Percentiles rank a stretch among this genome's conserved stretches.
These are phyloP conservation scores for Limonium bicolor DNA, from an alignment of 148 eudicot genomes.

Conservation along the genomic window DNA sequence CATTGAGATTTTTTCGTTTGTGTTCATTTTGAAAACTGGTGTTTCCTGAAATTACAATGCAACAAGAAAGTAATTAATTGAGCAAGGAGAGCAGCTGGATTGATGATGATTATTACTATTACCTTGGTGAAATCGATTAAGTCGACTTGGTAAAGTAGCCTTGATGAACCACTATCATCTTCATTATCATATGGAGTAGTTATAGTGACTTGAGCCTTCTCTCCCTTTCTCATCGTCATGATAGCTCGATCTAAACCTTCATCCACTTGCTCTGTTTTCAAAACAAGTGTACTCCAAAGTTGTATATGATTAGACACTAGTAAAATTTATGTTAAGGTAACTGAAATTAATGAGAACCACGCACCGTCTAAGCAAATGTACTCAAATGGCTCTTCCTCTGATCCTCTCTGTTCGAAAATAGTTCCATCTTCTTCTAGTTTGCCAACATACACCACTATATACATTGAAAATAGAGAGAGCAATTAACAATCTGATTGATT, in stretches of 20 bases:
- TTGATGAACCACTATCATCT: background rate
- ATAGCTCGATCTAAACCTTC: constrained; percentile 23
- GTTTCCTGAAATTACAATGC: constrained; percentile 22
- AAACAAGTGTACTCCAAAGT: too few relatives aligned
- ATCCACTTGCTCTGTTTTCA: constrained; percentile 17
- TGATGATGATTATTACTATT: background rate
- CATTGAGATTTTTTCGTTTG: constrained; percentile 32
- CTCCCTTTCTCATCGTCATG: constrained; percentile 28
- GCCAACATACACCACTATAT: constrained; percentile 18
- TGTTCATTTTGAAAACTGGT: constrained; percentile 51
- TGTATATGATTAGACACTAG: too few relatives aligned
- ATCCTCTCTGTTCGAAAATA: constrained; percentile 21
- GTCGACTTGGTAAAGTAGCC: constrained; percentile 17
- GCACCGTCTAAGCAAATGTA: constrained; percentile 25
- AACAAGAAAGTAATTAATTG: background rate
- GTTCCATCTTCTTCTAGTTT: constrained; percentile 20
- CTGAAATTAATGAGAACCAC: background rate
- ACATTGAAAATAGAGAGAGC: too few relatives aligned
- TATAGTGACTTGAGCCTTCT: constrained; percentile 17
- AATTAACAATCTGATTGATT: too few relatives aligned
- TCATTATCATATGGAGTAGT: constrained; percentile 1
- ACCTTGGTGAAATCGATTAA: constrained; percentile 25
- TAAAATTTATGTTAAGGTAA: background rate
- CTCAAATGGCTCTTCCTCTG: constrained; percentile 25
- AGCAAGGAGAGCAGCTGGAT: too few relatives aligned